phyloP scores from a whole-genome alignment of 768 basidiomycete genomes.

The Rhizopogon vinicolor region DNA sequence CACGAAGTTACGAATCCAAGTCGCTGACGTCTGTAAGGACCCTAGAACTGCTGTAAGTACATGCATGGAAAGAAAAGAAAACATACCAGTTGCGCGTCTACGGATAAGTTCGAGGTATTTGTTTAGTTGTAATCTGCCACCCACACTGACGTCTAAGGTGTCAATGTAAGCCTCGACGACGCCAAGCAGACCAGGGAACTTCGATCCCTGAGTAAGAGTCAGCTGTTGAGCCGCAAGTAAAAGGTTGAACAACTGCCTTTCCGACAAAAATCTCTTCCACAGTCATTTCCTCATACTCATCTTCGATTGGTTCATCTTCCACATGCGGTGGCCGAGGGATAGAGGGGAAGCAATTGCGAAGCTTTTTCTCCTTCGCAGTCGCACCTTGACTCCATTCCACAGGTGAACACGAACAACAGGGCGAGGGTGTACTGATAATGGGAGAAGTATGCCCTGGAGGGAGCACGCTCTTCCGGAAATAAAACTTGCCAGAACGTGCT shows the following conservation, averaged over 20 bases:
- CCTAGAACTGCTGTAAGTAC: slow-evolving; percentile 38
- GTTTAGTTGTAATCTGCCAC: slow-evolving; percentile 57
- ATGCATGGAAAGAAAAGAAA: slow-evolving; percentile 3
- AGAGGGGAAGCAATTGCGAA: slow-evolving; percentile 70
- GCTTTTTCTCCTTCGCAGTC: slow-evolving; percentile 55
- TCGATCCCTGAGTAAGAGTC: slow-evolving; percentile 38
- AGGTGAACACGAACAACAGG: slow-evolving; percentile 36
- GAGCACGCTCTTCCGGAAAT: slow-evolving; percentile 85
- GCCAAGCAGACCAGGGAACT: slow-evolving; percentile 77
- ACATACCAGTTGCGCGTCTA: slow-evolving; percentile 72
- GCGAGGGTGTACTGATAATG: slow-evolving; percentile 37
- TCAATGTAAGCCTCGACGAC: slow-evolving; percentile 83
- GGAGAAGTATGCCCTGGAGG: slow-evolving; percentile 40
- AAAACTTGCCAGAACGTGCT: slow-evolving; percentile 69
- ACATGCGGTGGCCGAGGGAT: slow-evolving; percentile 43
- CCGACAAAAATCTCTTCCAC: slow-evolving; percentile 93
- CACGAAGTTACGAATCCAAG: slow-evolving; percentile 93
- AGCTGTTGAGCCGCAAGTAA: background rate
- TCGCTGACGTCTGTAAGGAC: slow-evolving; percentile 77
- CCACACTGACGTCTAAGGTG: slow-evolving; percentile 70
- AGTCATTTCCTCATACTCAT: slow-evolving; percentile 91
- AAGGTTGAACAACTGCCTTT: slow-evolving; percentile 44
- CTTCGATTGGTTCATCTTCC: slow-evolving; percentile 53
- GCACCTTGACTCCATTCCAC: slow-evolving; percentile 33
- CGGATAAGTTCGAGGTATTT: slow-evolving; percentile 79